phyloP scores from a whole-genome alignment of 257 asterid species.

The Solanum piurae region DNA sequence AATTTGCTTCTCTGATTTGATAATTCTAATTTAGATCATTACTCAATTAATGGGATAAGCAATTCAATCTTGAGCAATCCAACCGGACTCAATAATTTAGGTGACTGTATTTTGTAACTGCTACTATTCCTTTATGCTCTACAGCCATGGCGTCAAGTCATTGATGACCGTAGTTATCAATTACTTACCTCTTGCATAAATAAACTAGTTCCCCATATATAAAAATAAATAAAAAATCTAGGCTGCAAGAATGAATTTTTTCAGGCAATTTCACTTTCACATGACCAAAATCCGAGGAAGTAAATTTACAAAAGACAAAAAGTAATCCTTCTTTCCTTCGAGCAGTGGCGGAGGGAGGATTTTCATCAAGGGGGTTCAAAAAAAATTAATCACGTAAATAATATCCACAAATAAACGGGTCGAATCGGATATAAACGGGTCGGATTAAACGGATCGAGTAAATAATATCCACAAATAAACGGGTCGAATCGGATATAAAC shows the following conservation, averaged over 20 bases:
- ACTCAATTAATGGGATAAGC: background rate
- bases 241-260: background rate
- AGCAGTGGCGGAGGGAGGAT: no score
- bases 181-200: background rate
- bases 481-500: no score
- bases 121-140: background rate
- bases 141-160: background rate
- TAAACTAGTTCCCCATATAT: background rate
- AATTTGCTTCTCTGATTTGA: background rate
- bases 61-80: background rate
- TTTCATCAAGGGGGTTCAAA: no score
- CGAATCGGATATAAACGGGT: no score
- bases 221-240: background rate
- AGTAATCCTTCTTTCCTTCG: background rate
- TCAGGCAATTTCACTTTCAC: background rate
- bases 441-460: no score
- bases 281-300: background rate
- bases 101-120: background rate
- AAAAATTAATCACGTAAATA: no score
- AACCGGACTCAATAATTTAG: background rate
- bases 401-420: no score
- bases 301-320: background rate
- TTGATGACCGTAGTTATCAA: background rate
- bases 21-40: background rate
- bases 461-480: no score